Evolutionary conservation across 1,139 yeast species (phyloP).

Genomic region (Candida gigantensis): DNA sequence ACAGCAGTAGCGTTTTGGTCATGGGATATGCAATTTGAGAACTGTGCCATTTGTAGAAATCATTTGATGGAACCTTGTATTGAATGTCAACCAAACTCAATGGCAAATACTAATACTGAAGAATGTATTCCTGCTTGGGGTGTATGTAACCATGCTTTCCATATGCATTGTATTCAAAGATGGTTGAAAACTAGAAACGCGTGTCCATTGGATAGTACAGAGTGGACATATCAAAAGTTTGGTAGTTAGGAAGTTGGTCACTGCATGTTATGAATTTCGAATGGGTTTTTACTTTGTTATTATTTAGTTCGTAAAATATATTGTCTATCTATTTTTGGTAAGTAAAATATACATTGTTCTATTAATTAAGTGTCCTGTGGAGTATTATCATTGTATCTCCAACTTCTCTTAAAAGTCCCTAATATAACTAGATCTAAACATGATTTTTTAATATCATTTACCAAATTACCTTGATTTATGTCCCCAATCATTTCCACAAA

Average conservation of each 20-base stretch:
- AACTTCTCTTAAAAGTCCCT: constrained; percentile 38
- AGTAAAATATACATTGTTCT: not conserved
- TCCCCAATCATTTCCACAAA: constrained; percentile 64
- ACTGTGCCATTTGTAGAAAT: constrained; percentile 97
- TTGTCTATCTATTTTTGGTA: no score
- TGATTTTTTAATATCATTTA: constrained; percentile 20
- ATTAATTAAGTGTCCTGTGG: not conserved
- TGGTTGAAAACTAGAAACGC: constrained; percentile 98
- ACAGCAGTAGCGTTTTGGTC: constrained; percentile 99
- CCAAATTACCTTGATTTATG: constrained; percentile 20
- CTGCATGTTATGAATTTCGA: no score
- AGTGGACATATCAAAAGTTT: constrained; percentile 87
- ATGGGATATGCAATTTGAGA: constrained; percentile 93
- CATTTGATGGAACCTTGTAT: constrained; percentile 99
- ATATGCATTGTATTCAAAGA: constrained; percentile 90
- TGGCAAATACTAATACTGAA: constrained; percentile 55
- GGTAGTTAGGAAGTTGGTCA: constrained; percentile 51
- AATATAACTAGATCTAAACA: constrained; percentile 38
- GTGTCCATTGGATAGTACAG: constrained; percentile 94
- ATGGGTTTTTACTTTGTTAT: no score
- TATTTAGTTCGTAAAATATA: no score
- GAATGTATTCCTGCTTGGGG: constrained; percentile 99
- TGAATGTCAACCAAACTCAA: constrained; percentile 89
- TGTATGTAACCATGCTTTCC: constrained; percentile 90
- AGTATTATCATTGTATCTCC: constrained; percentile 22